Evolutionary conservation across 2,329 filamentous ascomycete genomes (phyloP), one percentile per base, ranked within the genome.

Genomic region (Phyllosticta citriasiana): DNA sequence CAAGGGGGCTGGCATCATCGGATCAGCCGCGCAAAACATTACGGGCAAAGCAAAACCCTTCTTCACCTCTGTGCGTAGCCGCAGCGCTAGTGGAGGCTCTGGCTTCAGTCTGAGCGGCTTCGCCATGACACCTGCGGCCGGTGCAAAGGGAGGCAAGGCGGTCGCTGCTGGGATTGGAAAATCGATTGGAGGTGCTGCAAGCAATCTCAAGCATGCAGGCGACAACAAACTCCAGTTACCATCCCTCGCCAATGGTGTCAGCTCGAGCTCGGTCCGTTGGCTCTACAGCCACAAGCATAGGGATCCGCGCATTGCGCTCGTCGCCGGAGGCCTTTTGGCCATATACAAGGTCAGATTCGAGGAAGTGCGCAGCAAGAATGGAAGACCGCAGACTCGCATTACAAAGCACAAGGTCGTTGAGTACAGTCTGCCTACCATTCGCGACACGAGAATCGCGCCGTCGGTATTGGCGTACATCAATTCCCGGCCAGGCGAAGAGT

Each of bases 171-270:
- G 87, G 54, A 85, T 92, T 64, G 89, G 85, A 70, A 86, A 85
- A 70, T 90, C 88, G 3, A 81, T 91, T 27, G 87, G 85, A 7
- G 59, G 53, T 51, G 88, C 87, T 70, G 88, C 87, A n/a, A 76
- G 76, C 63, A 87, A 86, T 61, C 81, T 91, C 62, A 85, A 88
- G 55, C 88, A 91, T 67, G 88, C 84, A 0, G 86, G 86, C 10
- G 88, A 91, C 70, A 91, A 89, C 72, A 84, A 89, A 64, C 82
- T 91, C 52, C 83, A 87, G 54, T 77, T 91, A 30, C 88, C 88
- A 10, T 74, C 77, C 10, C 80, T 82, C 55, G 71, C 78, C 26
- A 76, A 79, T 16, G 75, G 75, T 14, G 83, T 85, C 1, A 80
- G 80, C 2, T 77, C 81, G 7, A 79, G 81, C 3, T 89, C 86